Evolutionary conservation across 305 asterid species (phyloP), one percentile per base, ranked within the genome.

Genomic region (Striga hermonthica): DNA sequence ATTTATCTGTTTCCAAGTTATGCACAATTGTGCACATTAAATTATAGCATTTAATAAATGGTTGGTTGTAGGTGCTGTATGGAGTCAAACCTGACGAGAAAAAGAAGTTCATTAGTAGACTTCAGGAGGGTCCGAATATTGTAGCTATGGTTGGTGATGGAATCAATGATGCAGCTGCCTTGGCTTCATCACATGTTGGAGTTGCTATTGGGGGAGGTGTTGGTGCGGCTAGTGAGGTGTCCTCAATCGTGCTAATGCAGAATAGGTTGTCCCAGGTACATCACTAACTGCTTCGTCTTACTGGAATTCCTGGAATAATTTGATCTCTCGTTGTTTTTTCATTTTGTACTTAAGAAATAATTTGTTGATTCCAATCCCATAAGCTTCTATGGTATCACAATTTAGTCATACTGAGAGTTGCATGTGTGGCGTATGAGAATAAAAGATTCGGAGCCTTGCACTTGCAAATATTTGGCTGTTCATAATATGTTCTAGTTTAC

Each of bases 101-200:
- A 63, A 90, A 79, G 79, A 83, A 73, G 72, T 93, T 93, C 69
- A 83, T 93, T 52, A 78, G 76, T 75, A 74, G 70, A 75, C 95
- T 93, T 71, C 89, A 82, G 84, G 79, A 80, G 64, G 82, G 80
- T 67, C 83, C 79, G 73, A 80, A 82, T 52, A 64, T 88, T 75
- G 99, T 90, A 45, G 96, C 99, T 74, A 93, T 93, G 99, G 99
- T 93, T 61, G 99, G 99, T 52, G 99, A 93, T 73, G 99, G 99
- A 69, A 90, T 93, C 61, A 93, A 93, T 75, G 99, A 93, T 70
- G 91, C 97, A 69, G 99, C 97, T 75, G 97, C 99, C 70, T 75
- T 93, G 72, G 97, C 99, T 75, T 76, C 88, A 68, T 86, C 99
- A 31, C 92, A 93, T 71, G 96, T 93, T 31, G 99, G 99, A 66